phyloP scores from a whole-genome alignment of 176 grass and related monocot genomes.

The Dactylis glomerata region DNA sequence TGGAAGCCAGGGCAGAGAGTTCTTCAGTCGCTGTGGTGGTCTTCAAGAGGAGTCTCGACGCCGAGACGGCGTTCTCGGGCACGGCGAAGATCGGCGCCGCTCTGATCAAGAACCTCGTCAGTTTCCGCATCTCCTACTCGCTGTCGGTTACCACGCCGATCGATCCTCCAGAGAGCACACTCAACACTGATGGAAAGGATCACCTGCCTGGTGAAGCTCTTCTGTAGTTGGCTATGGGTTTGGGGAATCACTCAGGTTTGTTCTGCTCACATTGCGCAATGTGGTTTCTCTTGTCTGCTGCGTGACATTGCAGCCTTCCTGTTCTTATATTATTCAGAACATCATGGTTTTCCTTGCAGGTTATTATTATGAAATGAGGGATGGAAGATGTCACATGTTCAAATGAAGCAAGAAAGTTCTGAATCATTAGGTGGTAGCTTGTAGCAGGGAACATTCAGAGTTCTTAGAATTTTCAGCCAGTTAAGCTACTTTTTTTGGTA shows the following conservation, averaged over 20 bases:
- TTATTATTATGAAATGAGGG: not conserved
- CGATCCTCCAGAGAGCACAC: not conserved
- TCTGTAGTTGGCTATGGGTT: not conserved
- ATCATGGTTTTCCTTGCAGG: not conserved
- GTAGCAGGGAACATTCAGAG: not conserved
- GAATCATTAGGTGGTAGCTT: not conserved
- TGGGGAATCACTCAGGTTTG: constrained; percentile 19
- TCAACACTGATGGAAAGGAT: constrained; percentile 3
- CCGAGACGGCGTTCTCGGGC: constrained; percentile 39
- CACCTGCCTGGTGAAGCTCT: not conserved
- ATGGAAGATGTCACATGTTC: not conserved
- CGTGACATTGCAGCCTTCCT: not conserved
- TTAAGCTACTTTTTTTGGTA: not conserved
- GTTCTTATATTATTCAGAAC: not conserved
- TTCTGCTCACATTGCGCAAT: not conserved
- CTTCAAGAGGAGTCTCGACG: constrained; percentile 46
- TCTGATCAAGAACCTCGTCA: constrained; percentile 31
- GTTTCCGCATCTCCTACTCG: constrained; percentile 42
- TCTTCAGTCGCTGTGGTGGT: constrained; percentile 32
- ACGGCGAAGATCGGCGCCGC: constrained; percentile 34
- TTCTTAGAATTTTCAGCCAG: no score
- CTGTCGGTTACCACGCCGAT: not conserved
- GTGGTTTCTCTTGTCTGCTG: not conserved
- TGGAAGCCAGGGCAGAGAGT: constrained; percentile 37
- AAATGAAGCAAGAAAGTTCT: not conserved